phyloP scores from a whole-genome alignment of 495 filamentous ascomycete species.

The Penicillium bovifimosum region DNA sequence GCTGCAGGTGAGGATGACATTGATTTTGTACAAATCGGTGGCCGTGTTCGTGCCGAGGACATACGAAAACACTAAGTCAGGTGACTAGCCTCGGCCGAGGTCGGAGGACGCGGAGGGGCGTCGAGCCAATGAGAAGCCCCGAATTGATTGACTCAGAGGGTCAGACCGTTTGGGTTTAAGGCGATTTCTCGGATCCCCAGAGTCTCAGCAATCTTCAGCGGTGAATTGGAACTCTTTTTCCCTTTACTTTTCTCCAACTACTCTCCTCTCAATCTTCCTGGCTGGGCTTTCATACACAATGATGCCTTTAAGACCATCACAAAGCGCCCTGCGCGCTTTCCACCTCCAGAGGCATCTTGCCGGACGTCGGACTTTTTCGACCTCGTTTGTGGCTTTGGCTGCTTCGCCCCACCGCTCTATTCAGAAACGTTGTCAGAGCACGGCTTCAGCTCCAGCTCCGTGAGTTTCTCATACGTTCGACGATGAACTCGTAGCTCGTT shows the following conservation, averaged over 20 bases:
- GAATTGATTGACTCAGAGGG: slow-evolving; percentile 27
- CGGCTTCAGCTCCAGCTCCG: slow-evolving; percentile 41
- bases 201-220: slow-evolving; percentile 18
- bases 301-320: slow-evolving; percentile 47
- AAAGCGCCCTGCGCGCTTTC: slow-evolving; percentile 41
- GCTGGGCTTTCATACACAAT: slow-evolving; percentile 40
- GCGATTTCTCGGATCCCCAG: slow-evolving; percentile 25
- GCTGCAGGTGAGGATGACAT: not conserved
- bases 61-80: slow-evolving; percentile 2
- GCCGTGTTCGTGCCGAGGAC: not conserved
- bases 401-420: slow-evolving; percentile 42
- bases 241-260: slow-evolving; percentile 10
- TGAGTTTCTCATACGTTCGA: slow-evolving; percentile 23
- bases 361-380: slow-evolving; percentile 37
- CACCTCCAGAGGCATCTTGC: slow-evolving; percentile 38
- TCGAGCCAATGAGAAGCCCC: slow-evolving; percentile 23
- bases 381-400: slow-evolving; percentile 37
- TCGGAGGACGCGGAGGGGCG: slow-evolving; percentile 28
- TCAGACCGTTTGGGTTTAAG: slow-evolving; percentile 21
- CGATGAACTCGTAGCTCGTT: not conserved
- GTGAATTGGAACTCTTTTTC: slow-evolving; percentile 15
- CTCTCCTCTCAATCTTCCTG: slow-evolving; percentile 15
- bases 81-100: slow-evolving; percentile 20
- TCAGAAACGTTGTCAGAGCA: slow-evolving; percentile 47
- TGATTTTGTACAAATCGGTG: not conserved